These are phyloP conservation scores for Trichothecium roseum DNA, from an alignment of 2,329 filamentous ascomycete species.

Conservation along the genomic window DNA sequence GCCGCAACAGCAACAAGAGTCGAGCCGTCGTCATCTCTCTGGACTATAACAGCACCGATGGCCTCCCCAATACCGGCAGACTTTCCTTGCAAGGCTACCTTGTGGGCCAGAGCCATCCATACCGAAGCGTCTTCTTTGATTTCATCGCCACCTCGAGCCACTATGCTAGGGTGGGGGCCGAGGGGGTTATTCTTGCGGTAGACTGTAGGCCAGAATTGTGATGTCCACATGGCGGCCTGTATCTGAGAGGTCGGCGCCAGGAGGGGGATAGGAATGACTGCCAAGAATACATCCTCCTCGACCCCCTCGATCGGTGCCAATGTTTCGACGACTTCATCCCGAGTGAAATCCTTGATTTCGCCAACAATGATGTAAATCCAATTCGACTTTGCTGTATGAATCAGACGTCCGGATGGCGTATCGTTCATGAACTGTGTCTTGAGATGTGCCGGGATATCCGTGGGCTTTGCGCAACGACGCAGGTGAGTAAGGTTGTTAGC, in stretches of 20 bases:
- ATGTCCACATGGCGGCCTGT: slow-evolving; percentile 65
- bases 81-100: slow-evolving; percentile 50
- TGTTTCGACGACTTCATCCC: slow-evolving; percentile 38
- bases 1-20: slow-evolving; percentile 63
- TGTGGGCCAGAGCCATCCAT: slow-evolving; percentile 59
- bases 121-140: slow-evolving; percentile 52
- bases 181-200: slow-evolving; percentile 84
- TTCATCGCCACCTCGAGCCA: slow-evolving; percentile 59
- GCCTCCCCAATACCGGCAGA: slow-evolving; percentile 52
- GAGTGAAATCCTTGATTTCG: slow-evolving; percentile 38
- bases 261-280: slow-evolving; percentile 57
- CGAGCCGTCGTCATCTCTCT: slow-evolving; percentile 40
- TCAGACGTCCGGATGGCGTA: slow-evolving; percentile 39
- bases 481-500: slow-evolving; percentile 61
- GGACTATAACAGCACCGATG: slow-evolving; percentile 67
- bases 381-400: slow-evolving; percentile 49
- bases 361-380: slow-evolving; percentile 50
- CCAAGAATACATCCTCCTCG: slow-evolving; percentile 45
- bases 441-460: slow-evolving; percentile 56
- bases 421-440: slow-evolving; percentile 52
- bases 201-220: slow-evolving; percentile 72
- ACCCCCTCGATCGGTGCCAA: slow-evolving; percentile 39
- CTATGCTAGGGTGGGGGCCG: slow-evolving; percentile 68
- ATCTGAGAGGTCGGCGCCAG: slow-evolving; percentile 65
- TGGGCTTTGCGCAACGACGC: slow-evolving; percentile 64